Evolutionary conservation across 129 eudicot species (phyloP), one percentile per base, ranked within the genome.

Genomic region (Gnaphalium uliginosum): DNA sequence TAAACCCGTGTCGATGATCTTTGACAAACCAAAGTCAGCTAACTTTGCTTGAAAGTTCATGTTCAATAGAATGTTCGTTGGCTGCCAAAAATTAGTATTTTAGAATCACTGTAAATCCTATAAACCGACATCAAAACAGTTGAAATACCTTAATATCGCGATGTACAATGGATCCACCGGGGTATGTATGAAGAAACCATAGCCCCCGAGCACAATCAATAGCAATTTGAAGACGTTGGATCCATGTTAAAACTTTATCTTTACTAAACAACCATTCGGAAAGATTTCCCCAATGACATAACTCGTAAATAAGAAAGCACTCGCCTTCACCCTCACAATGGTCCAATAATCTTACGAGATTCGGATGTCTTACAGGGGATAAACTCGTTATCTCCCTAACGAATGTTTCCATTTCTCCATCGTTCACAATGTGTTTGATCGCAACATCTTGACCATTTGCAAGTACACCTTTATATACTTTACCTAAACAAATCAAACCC

Each of bases 141-240:
- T 63, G 8, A 41, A 6, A 13, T 86, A 91, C 97, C 88, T 91
- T 91, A 37, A 91, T 85, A 81, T 91, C 97, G 3, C 97, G 88
- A 64, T 91, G 97, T 63, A 91, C 92, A 48, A 91, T 91, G 84
- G 90, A 88, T 76, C 97, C 97, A 66, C 77, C 84, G 2, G 94
- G 91, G 62, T 86, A 90, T 1, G 91, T 65, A 60, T 91, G 97
- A 69, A 91, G 94, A 85, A 91, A 91, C 89, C 89, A 73, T 32
- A 91, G 87, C 64, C 92, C 97, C 7, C 86, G 83, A n/a, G 97
- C 97, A 76, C 90, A 91, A 69, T 88, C 97, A 8, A 91, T 83
- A 22, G 92, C 94, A 24, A 91, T 88, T 66, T 88, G 88, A 17
- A 91, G 81, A 53, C 97, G 88, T 74, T 81, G 88, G 76, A 82